These are phyloP conservation scores for Physaria fendleri DNA, from an alignment of 345 rosid species.

Conservation along the genomic window DNA sequence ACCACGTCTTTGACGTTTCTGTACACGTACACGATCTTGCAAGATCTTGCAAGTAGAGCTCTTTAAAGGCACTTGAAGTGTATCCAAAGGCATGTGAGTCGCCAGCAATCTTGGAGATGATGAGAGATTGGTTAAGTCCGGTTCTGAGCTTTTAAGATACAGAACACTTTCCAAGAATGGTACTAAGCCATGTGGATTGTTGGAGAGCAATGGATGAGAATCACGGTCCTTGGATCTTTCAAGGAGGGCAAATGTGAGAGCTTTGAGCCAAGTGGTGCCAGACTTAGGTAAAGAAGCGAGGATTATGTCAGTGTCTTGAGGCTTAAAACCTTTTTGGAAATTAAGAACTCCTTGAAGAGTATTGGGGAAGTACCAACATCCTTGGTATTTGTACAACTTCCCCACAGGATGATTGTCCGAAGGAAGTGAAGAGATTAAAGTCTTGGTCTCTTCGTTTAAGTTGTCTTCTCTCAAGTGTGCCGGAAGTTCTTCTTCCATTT, in stretches of 20 bases:
- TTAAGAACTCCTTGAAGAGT: background rate
- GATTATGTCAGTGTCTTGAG: constrained; percentile 8
- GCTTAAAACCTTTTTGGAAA: background rate
- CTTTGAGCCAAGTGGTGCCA: constrained; percentile 25
- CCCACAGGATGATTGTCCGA: constrained; percentile 46
- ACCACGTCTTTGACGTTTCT: too few species aligned
- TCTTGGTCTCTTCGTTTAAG: too few species aligned
- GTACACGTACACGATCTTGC: too few species aligned
- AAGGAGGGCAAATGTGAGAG: constrained; percentile 7
- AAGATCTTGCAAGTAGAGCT: too few species aligned
- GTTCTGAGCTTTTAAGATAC: too few species aligned
- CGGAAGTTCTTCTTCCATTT: too few species aligned
- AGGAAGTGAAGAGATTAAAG: background rate
- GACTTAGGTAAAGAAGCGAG: background rate
- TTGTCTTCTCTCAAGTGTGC: too few species aligned
- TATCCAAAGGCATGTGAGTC: too few species aligned
- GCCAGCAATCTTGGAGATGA: too few species aligned
- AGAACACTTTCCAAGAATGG: too few species aligned
- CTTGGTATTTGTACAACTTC: constrained; percentile 39
- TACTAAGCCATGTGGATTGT: constrained; percentile 9
- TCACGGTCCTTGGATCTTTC: background rate
- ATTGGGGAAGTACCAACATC: constrained; percentile 34
- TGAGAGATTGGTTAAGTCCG: too few species aligned
- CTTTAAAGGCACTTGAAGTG: too few species aligned
- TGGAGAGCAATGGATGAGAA: constrained; percentile 2